These are phyloP conservation scores for Paecilomyces formosus DNA, from an alignment of 2,329 filamentous ascomycete species.

Conservation along the genomic window DNA sequence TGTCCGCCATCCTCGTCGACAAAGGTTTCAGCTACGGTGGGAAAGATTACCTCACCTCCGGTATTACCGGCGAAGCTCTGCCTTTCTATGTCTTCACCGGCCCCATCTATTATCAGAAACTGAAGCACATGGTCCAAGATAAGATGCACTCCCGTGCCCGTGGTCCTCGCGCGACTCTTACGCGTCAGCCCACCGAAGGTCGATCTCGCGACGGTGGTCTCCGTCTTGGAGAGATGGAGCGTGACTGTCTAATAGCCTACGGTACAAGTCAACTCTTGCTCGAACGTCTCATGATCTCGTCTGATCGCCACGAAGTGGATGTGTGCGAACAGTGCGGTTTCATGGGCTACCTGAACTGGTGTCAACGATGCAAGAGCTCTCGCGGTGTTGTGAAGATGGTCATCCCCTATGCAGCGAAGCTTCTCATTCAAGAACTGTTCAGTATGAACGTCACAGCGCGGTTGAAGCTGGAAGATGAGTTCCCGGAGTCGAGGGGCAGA, in stretches of 20 bases:
- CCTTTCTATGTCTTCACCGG: conserved; percentile 98
- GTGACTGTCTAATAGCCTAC: conserved; percentile 95
- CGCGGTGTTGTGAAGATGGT: conserved; percentile 83
- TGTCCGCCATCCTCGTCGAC: conserved; percentile 75
- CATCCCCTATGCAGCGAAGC: conserved; percentile 94
- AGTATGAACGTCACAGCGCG: conserved; percentile 98
- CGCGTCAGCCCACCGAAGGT: conserved; percentile 92
- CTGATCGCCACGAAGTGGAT: conserved; percentile 83
- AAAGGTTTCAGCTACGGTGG: conserved; percentile 94
- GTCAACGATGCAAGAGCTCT: conserved; percentile 82
- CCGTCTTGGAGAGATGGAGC: conserved; percentile 95
- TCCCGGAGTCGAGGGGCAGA: conserved; percentile 50
- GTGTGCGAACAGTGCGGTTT: conserved; percentile 90
- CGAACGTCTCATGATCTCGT: conserved; percentile 90
- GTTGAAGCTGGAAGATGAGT: conserved; percentile 87
- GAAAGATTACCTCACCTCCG: conserved; percentile 92
- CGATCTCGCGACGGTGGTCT: conserved; percentile 86
- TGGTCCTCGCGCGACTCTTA: conserved; percentile 84
- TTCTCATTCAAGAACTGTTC: conserved; percentile 89
- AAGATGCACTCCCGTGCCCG: conserved; percentile 97
- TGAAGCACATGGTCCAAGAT: conserved; percentile 99
- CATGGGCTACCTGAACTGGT: conserved; percentile 94
- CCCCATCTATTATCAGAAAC: conserved; percentile 97
- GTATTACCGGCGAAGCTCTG: conserved; percentile 87
- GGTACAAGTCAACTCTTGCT: conserved; percentile 86